These are phyloP conservation scores for Adansonia rubrostipa DNA, from an alignment of 441 rosid species.

Conservation along the genomic window DNA sequence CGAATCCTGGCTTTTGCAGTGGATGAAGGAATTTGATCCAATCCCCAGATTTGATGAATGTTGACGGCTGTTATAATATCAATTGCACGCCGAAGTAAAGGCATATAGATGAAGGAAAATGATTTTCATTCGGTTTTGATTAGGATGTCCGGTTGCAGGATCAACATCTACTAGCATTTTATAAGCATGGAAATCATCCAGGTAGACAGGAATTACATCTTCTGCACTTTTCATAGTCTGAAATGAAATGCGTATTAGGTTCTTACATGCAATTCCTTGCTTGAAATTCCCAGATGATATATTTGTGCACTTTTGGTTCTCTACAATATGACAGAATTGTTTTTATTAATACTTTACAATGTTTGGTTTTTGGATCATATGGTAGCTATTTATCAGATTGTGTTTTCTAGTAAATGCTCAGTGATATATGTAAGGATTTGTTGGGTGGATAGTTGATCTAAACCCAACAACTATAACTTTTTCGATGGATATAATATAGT, in stretches of 20 bases:
- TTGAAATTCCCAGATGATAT: not conserved
- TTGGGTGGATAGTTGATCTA: not conserved
- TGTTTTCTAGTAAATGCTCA: not conserved
- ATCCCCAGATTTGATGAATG: slow-evolving; percentile 15
- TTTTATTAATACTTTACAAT: not conserved
- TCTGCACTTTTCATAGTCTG: not conserved
- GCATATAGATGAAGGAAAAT: not conserved
- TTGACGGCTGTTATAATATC: not conserved
- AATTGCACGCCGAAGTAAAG: not conserved
- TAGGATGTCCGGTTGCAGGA: not conserved
- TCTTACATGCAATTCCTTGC: not conserved
- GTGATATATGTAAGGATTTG: not conserved
- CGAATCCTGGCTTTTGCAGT: slow-evolving; percentile 7
- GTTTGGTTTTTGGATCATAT: not conserved
- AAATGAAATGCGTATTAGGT: not conserved
- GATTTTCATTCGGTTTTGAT: not conserved
- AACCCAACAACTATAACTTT: not conserved
- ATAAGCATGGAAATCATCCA: slow-evolving; percentile 8
- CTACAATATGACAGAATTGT: not conserved
- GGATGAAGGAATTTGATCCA: slow-evolving; percentile 16
- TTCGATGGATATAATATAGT: not conserved
- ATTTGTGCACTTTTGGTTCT: not conserved
- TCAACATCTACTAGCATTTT: not conserved
- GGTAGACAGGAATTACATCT: not conserved
- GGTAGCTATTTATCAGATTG: not conserved